phyloP scores from a whole-genome alignment of 305 asterid species.

The Rubia peregrina region DNA sequence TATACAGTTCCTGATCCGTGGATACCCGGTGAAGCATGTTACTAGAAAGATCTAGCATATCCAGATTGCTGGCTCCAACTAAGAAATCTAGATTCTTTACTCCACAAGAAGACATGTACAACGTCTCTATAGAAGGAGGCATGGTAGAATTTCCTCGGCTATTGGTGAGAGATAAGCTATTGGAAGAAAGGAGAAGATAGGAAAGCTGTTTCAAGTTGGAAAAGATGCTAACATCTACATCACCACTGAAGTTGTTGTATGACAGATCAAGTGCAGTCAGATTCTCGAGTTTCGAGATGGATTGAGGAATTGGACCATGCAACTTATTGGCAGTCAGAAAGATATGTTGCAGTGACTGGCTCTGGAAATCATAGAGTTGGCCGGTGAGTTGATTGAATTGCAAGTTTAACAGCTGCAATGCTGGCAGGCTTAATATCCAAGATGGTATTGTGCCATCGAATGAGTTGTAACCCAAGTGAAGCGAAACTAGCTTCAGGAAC shows the following conservation, averaged over 20 bases:
- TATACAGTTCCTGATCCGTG: background rate
- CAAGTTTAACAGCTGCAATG: background rate
- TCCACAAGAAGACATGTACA: slow-evolving; percentile 12
- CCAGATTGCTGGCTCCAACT: background rate
- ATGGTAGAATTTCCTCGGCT: slow-evolving; percentile 7
- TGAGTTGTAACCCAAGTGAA: slow-evolving; percentile 11
- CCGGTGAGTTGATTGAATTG: slow-evolving; percentile 12
- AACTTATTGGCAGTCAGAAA: slow-evolving; percentile 14
- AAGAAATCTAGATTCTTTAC: slow-evolving; percentile 12
- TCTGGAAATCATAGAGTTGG: slow-evolving; percentile 17
- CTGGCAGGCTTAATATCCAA: slow-evolving; percentile 10
- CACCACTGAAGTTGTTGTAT: slow-evolving; percentile 17
- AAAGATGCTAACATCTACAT: slow-evolving; percentile 18
- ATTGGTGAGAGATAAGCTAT: slow-evolving; percentile 12
- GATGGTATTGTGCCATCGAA: slow-evolving; percentile 15
- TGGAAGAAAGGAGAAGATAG: slow-evolving; percentile 19
- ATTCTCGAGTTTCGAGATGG: slow-evolving; percentile 21
- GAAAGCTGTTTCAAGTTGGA: slow-evolving; percentile 10
- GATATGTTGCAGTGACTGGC: background rate
- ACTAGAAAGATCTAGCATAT: slow-evolving; percentile 9
- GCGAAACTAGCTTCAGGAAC: slow-evolving; percentile 8
- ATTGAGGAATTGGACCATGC: slow-evolving; percentile 16
- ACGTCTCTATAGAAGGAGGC: slow-evolving; percentile 7
- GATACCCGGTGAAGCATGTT: slow-evolving; percentile 14
- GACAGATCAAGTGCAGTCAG: slow-evolving; percentile 5